Evolutionary conservation across 441 rosid species (phyloP).

Genomic region (Kokia cookei): DNA sequence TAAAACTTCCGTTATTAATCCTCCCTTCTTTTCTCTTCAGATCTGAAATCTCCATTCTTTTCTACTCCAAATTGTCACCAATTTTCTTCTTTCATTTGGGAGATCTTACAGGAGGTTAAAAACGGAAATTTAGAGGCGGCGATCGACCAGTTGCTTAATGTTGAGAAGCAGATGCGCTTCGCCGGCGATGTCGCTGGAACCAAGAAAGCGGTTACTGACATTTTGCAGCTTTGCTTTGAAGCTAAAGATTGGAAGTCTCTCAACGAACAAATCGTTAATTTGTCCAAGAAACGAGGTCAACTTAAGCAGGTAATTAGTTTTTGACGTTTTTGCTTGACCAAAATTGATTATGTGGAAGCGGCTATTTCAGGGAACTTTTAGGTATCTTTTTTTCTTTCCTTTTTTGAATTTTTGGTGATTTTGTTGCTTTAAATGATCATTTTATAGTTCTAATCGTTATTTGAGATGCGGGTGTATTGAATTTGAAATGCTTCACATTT

Average conservation of each 20-base stretch:
- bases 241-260: conserved; percentile 85
- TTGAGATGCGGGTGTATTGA: neutral
- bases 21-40: neutral
- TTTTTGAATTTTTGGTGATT: neutral
- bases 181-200: conserved; percentile 82
- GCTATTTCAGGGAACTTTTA: neutral
- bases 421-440: neutral
- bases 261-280: conserved; percentile 73
- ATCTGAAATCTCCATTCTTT: conserved; percentile 2
- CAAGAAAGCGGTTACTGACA: conserved; percentile 72
- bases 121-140: conserved; percentile 48
- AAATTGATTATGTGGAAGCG: neutral
- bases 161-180: conserved; percentile 89
- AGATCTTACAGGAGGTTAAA: conserved; percentile 49
- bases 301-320: conserved; percentile 73
- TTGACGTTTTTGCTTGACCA: neutral
- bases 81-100: conserved; percentile 6
- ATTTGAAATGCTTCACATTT: neutral
- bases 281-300: conserved; percentile 92
- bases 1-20: neutral
- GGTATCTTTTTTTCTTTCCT: neutral
- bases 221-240: conserved; percentile 74
- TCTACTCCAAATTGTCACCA: neutral
- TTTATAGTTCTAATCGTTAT: neutral
- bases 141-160: conserved; percentile 75